Evolutionary conservation across 768 basidiomycete species (phyloP), one percentile per base, ranked within the genome.

Genomic region (Mycena olivaceomarginata): DNA sequence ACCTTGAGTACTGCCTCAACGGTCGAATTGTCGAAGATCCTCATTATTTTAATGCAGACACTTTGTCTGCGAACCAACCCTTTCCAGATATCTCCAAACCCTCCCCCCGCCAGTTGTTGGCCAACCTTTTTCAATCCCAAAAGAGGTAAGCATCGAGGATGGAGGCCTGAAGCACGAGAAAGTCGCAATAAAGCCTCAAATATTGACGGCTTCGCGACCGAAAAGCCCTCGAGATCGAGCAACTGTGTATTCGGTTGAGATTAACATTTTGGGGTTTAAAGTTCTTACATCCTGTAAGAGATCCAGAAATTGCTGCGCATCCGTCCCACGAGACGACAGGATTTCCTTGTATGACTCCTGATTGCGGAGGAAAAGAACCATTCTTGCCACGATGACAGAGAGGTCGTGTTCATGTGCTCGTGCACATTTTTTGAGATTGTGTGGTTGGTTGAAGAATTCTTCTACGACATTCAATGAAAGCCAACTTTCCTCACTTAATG

Each of bases 31-130:
- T 31, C 18, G 43, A 75, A 78, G 9, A 78, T 22, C 43, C 72
- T 25, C 77, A 78, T 72, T n/a, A 76, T 48, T 63, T 80, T 80
- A 18, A 80, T 70, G 2, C 70, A 74, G n/a, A 80, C 76, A 15
- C 25, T 31, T 31, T 31, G 31, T 31, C 31, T 3, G 4, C 4
- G 31, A 4, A 31, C 31, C 31, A 31, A 4, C 2, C 31, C 31
- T 31, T 31, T 31, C 31, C 31, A 31, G 31, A 31, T 31, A 31
- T 31, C 31, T 31, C 31, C 31, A 31, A 31, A 31, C 31, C 3
- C 31, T 31, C 31, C 31, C 25, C 25, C 31, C 31, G 31, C 31
- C 31, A 31, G 31, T 31, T 31, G 31, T 31, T 31, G 31, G 31
- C 31, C 31, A 31, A 31, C 31, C 31, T 31, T 25, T 31, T 31